These are phyloP conservation scores for Penicillium crystallinum DNA, from an alignment of 495 filamentous ascomycete genomes.

Conservation along the genomic window DNA sequence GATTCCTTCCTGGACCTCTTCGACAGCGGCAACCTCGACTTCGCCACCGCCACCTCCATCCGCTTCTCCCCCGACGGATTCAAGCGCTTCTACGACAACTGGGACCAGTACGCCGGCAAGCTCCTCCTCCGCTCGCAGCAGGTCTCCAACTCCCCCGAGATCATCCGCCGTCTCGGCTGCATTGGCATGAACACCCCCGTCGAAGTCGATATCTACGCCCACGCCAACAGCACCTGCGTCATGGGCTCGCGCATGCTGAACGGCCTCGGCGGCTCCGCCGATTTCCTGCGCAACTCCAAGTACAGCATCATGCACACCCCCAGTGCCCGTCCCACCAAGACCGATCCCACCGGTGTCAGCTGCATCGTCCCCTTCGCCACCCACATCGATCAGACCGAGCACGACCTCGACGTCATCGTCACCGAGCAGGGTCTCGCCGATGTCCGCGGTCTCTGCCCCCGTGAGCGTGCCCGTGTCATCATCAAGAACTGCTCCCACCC, in stretches of 20 bases:
- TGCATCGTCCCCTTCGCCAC: conserved; percentile 94
- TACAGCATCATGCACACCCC: conserved; percentile 95
- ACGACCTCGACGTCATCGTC: conserved; percentile 82
- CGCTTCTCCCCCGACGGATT: conserved; percentile 90
- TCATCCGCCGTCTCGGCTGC: conserved; percentile 80
- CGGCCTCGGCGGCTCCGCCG: conserved; percentile 81
- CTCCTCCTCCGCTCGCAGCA: conserved; percentile 82
- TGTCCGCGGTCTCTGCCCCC: conserved; percentile 73
- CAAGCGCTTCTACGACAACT: conserved; percentile 85
- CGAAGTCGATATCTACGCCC: conserved; percentile 91
- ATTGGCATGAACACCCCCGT: conserved; percentile 97
- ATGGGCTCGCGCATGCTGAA: conserved; percentile 92
- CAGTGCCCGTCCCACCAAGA: conserved; percentile 71
- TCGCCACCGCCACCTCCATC: conserved; percentile 86
- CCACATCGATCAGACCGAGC: conserved; percentile 90
- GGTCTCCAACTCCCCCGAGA: conserved; percentile 91
- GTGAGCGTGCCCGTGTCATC: conserved; percentile 79
- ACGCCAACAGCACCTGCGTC: conserved; percentile 87
- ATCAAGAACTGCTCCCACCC: conserved; percentile 87
- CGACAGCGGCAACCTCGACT: conserved; percentile 84
- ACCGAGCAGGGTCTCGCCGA: conserved; percentile 87
- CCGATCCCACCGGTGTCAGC: conserved; percentile 73
- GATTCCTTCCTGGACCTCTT: conserved; percentile 93
- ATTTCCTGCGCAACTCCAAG: conserved; percentile 80
- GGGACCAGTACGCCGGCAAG: conserved; percentile 75